phyloP scores from a whole-genome alignment of 2,329 filamentous ascomycete genomes.

The Botryotinia narcissicola region DNA sequence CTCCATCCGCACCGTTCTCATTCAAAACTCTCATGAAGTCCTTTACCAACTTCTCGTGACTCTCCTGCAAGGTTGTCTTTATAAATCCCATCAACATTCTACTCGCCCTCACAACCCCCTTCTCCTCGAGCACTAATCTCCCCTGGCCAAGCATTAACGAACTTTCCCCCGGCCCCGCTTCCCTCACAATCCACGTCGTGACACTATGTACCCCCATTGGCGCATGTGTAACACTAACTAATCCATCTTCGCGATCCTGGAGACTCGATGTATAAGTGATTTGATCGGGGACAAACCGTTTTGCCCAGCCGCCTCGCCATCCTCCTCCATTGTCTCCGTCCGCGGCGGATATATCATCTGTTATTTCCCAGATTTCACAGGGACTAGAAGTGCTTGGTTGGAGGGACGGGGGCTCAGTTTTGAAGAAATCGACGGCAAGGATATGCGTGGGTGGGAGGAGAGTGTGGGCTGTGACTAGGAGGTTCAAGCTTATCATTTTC shows the following conservation, averaged over 20 bases:
- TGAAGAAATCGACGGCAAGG: slow-evolving; percentile 27
- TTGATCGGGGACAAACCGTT: slow-evolving; percentile 31
- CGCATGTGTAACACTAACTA: slow-evolving; percentile 36
- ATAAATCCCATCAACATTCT: slow-evolving; percentile 72
- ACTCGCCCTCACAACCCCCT: slow-evolving; percentile 77
- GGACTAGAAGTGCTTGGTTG: slow-evolving; percentile 47
- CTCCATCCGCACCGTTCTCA: slow-evolving; percentile 20
- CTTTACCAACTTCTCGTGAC: slow-evolving; percentile 67
- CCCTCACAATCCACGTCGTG: slow-evolving; percentile 66
- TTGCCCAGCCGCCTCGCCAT: slow-evolving; percentile 68
- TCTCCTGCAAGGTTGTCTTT: slow-evolving; percentile 74
- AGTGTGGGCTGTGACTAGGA: slow-evolving; percentile 69
- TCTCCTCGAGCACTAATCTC: slow-evolving; percentile 76
- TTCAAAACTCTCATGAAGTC: slow-evolving; percentile 52
- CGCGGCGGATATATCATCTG: slow-evolving; percentile 40
- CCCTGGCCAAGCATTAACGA: slow-evolving; percentile 51
- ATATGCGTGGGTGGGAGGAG: slow-evolving; percentile 53
- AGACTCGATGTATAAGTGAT: slow-evolving; percentile 32
- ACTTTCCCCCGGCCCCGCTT: slow-evolving; percentile 50
- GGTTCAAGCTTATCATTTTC: slow-evolving; percentile 83
- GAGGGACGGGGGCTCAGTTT: slow-evolving; percentile 55
- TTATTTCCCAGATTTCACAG: slow-evolving; percentile 31
- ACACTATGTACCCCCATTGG: slow-evolving; percentile 48
- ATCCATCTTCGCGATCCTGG: slow-evolving; percentile 28
- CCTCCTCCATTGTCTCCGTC: slow-evolving; percentile 66